Percentiles rank a stretch among this genome's conserved stretches.
Conservation (phyloP, 768 basidiomycete species). For the Pisolithus orientalis region DNA sequence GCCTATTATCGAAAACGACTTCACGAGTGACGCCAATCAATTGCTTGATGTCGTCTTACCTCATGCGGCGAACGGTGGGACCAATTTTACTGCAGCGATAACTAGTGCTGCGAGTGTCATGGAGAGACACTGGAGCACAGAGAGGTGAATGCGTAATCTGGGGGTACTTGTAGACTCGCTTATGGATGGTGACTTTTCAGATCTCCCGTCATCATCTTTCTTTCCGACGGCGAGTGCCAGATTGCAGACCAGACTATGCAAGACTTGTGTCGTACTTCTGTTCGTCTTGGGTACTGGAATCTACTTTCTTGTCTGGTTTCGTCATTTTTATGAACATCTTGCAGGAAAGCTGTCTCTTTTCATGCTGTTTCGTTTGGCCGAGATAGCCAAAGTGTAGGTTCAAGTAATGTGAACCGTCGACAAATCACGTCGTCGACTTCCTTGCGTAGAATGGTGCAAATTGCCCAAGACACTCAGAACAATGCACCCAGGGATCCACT, state of each 20-base stretch:
- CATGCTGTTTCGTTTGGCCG: slow-evolving; percentile 54
- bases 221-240: slow-evolving; percentile 30
- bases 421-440: slow-evolving; percentile 11
- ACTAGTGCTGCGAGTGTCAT: slow-evolving; percentile 30
- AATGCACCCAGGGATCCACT: slow-evolving; percentile 36
- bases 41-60: slow-evolving; percentile 35
- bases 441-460: slow-evolving; percentile 44
- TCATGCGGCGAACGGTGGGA: slow-evolving; percentile 29
- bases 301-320: background rate
- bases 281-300: slow-evolving; percentile 37
- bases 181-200: background rate
- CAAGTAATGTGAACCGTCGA: too few species aligned
- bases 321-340: background rate
- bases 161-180: background rate
- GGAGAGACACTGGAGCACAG: slow-evolving; percentile 44
- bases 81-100: slow-evolving; percentile 40
- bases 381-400: too few species aligned
- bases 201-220: slow-evolving; percentile 34
- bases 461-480: slow-evolving; percentile 45
- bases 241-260: slow-evolving; percentile 33
- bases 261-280: slow-evolving; percentile 36
- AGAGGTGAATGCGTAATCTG: slow-evolving; percentile 30
- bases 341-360: slow-evolving; percentile 50
- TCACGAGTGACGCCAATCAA: slow-evolving; percentile 36
- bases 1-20: slow-evolving; percentile 38